Base-by-base conservation (phyloP, 192 early-diverging fungal species). In the Backusella mclennaniae region DNA sequence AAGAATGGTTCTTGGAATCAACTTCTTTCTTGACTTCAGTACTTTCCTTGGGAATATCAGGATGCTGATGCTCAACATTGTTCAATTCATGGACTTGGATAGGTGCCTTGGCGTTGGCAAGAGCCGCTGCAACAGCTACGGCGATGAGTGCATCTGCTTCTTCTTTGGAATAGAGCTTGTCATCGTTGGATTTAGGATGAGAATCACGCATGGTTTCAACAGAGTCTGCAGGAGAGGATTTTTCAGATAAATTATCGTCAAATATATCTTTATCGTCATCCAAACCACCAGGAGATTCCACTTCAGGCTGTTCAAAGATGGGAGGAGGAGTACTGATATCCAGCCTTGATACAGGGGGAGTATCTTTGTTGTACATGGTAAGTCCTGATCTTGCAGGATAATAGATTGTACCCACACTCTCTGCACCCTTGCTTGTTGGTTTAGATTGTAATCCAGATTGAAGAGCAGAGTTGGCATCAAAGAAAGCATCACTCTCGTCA, bases 51-150 rank as follows among this genome's bases (percentile, higher is more conserved):
- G n/a, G 9, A 3, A 63, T 11, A 11, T 23, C 9, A 63, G 56
- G 23, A 63, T 23, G 1, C 3, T 63, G 56, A 29, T 29, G 9
- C 21, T 63, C 56, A 12, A 63, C 11, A 12, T 26, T 9, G 8
- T 23, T 63, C 26, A 63, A 63, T 29, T 26, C 23, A 12, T 63
- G 21, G 7, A 29, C 11, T 23, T 29, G 17, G 0, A 69, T 29
- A 63, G 56, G 11, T 29, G 56, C 9, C 23, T 26, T 63, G 42
- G 31, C 74, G 19, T 56, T 70, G 26, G 74, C 76, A 14, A 49
- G 68, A 56, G 78, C 85, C 33, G 70, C 78, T 29, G 73, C 71
- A 44, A 73, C 81, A 23, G 76, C 82, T 14, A 68, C 74, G 21
- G 76, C 76, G 42, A 77, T 74, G 2, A 71, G 26, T 9, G 67